Base-by-base conservation (phyloP, 148 eudicot species). In the Talinum fruticosum region DNA sequence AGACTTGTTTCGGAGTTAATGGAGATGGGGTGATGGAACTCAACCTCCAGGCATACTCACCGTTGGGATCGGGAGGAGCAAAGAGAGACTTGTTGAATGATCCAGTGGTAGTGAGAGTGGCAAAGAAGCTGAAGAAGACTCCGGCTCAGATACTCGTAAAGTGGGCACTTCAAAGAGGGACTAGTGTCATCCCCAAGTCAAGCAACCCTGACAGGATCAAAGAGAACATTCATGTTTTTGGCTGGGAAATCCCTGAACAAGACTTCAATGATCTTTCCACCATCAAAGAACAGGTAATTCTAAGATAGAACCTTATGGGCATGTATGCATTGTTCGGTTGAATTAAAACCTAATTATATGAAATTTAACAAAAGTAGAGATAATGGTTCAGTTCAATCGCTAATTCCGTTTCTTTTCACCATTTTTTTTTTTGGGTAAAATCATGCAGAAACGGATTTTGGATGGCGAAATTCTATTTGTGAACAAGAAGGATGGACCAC, bases 101-200 rank as follows among this genome's bases (percentile, higher is more conserved):
- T 67, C 89, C 93, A 6, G 68, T 75, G 8, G 91, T 87, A 35
- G 85, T 85, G 53, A 82, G 64, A 33, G 76, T 85, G 30, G 91
- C 91, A 24, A 75, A 26, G 69, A 88, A 87, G 78, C 73, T 90
- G 38, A 87, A 88, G 87, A 88, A 88, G 84, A 85, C 77, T 18
- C 86, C 93, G 0, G 91, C 86, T 19, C 93, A 90, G 24, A 88
- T 88, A 69, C 87, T 88, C 1, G 83, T 88, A 66, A 88, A 78
- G 73, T 88, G 93, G 93, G 90, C 86, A 5, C 53, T 90, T 24
- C 93, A 90, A 53, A 77, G 91, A 68, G 91, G 90, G n/a, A 90
- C 93, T 0, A 88, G 93, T 71, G 87, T 86, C 5, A 82, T 90
- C 47, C 93, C 93, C 1, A 90, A 90, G 74, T 90, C 93, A 0